A percentile compares a stretch with the other conserved stretches of the same genome.
Evolutionary conservation across 2,329 filamentous ascomycete species (phyloP).

Genomic region (Botryotinia globosa): DNA sequence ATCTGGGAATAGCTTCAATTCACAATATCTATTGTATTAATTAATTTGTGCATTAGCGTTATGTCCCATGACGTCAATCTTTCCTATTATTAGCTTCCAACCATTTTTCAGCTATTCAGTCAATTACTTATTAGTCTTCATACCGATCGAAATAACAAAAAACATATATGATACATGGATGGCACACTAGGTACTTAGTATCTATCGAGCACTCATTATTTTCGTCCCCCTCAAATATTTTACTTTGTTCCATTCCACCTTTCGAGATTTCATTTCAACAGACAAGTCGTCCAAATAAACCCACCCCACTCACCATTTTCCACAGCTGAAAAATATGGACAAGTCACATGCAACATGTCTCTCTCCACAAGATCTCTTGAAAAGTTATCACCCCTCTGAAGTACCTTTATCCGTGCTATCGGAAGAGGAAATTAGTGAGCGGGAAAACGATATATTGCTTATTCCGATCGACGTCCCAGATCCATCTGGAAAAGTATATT

Average conservation of each 20-base stretch:
- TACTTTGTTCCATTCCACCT: not conserved
- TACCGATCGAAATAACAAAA: not conserved
- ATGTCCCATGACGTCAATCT: not conserved
- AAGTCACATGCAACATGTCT: not conserved
- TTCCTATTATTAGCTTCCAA: not conserved
- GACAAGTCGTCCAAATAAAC: not conserved
- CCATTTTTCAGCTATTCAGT: not conserved
- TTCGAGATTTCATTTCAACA: not conserved
- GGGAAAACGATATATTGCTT: not conserved
- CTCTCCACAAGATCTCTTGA: not conserved
- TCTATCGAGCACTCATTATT: not conserved
- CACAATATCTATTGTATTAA: not conserved
- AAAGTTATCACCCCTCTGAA: not conserved
- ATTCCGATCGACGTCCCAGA: not conserved
- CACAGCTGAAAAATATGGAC: not conserved
- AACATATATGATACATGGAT: not conserved
- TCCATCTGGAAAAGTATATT: rapidly evolving
- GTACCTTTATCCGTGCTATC: not conserved
- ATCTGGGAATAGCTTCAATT: not conserved
- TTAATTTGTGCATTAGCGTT: not conserved
- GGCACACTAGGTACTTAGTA: not conserved
- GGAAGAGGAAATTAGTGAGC: not conserved
- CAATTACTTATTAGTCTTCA: not conserved
- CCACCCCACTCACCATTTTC: not conserved
- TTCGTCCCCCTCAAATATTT: not conserved